A percentile compares a stretch with the other conserved stretches of the same genome.
phyloP scores from a whole-genome alignment of 2,329 filamentous ascomycete genomes.

The Penicillium sp. region DNA sequence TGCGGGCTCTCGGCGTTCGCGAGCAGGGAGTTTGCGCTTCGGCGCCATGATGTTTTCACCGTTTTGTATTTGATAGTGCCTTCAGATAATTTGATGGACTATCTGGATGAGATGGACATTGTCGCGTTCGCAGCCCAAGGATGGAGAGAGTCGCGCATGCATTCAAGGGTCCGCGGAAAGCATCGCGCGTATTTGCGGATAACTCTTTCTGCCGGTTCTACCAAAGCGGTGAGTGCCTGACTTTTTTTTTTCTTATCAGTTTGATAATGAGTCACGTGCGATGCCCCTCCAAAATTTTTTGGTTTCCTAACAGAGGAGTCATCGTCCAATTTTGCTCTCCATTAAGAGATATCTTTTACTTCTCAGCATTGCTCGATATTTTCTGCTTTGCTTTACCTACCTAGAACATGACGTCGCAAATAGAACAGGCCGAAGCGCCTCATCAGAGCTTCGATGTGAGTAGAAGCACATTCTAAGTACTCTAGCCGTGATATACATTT shows the following conservation, averaged over 20 bases:
- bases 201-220: neutral
- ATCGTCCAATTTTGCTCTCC: no score
- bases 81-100: neutral
- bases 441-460: constrained; percentile 4
- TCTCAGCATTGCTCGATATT: no score
- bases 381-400: neutral
- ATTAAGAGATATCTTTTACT: no score
- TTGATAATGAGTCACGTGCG: neutral
- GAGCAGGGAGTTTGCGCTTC: constrained; percentile 41
- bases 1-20: constrained; percentile 42
- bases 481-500: no score
- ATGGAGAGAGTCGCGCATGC: neutral
- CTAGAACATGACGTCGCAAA: neutral
- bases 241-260: neutral
- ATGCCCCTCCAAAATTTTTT: neutral
- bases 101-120: neutral
- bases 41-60: constrained; percentile 30
- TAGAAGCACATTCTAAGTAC: neutral
- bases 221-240: neutral
- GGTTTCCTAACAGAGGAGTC: no score
- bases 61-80: neutral
- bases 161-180: neutral
- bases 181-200: neutral
- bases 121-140: neutral
- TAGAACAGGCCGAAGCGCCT: constrained; percentile 5